Evolutionary conservation across 257 asterid species (phyloP).

Genomic region (Solanum infundibuliforme): DNA sequence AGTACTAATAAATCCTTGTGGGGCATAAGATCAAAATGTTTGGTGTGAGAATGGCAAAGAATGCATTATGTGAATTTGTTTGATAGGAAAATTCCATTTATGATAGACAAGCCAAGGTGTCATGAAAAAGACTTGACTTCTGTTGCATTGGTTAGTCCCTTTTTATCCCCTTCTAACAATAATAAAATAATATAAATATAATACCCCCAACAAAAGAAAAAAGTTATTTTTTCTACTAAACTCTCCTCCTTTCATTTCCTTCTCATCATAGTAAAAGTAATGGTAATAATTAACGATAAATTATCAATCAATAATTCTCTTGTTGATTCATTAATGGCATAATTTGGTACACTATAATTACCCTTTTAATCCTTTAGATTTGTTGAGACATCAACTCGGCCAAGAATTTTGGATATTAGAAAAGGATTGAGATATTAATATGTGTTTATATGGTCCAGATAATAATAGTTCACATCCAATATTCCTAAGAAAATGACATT

Average conservation of each 20-base stretch:
- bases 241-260: too few relatives aligned
- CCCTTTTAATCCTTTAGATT: background rate
- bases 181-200: background rate
- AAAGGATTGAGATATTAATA: background rate
- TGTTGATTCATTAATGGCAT: background rate
- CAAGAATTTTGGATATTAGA: background rate
- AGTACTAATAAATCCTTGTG: background rate
- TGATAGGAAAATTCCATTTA: slow-evolving; percentile 25
- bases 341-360: background rate
- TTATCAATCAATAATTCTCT: background rate
- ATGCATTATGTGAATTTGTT: slow-evolving; percentile 18
- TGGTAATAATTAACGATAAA: background rate
- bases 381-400: background rate
- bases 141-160: slow-evolving; percentile 9
- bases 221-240: background rate
- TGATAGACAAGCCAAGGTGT: slow-evolving; percentile 22
- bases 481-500: background rate
- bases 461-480: background rate
- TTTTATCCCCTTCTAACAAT: slow-evolving; percentile 2
- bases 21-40: slow-evolving; percentile 17
- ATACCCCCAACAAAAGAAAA: background rate
- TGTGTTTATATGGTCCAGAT: background rate
- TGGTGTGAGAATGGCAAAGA: background rate
- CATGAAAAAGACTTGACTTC: slow-evolving; percentile 48
- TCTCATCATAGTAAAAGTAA: too few relatives aligned